These are phyloP conservation scores for Persicaria maculosa DNA, from an alignment of 148 eudicot species.

Conservation along the genomic window DNA sequence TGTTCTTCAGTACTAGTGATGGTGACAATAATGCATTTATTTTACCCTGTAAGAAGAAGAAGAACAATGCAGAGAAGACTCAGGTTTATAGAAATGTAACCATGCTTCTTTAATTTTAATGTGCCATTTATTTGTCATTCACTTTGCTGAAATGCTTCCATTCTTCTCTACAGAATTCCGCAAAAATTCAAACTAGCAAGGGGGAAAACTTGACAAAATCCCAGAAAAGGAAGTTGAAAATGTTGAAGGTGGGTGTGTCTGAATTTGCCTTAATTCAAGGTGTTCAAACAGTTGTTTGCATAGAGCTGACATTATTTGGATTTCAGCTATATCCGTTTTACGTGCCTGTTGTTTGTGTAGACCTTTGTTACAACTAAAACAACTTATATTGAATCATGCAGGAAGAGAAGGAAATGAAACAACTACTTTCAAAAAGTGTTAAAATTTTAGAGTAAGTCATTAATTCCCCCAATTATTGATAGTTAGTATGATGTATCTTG, in stretches of 20 bases:
- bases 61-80: slow-evolving; percentile 33
- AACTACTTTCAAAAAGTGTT: slow-evolving; percentile 53
- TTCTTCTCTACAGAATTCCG: slow-evolving; percentile 15
- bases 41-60: slow-evolving; percentile 47
- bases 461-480: neutral
- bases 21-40: slow-evolving; percentile 49
- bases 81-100: slow-evolving; percentile 28
- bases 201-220: slow-evolving; percentile 51
- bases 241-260: slow-evolving; percentile 47
- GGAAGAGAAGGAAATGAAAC: slow-evolving; percentile 69
- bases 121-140: neutral
- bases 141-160: neutral
- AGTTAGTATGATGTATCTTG: neutral
- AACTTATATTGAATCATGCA: slow-evolving; percentile 21
- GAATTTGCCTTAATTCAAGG: neutral
- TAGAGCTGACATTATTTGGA: neutral
- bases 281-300: neutral
- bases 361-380: neutral
- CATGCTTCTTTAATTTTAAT: neutral
- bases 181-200: slow-evolving; percentile 20
- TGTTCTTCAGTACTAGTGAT: neutral
- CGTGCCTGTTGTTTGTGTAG: neutral
- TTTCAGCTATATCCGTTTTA: neutral
- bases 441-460: slow-evolving; percentile 60
- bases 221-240: slow-evolving; percentile 67